A percentile compares a stretch with the other conserved stretches of the same genome.
These are phyloP conservation scores for Echites panduratus DNA, from an alignment of 257 asterid genomes.

Conservation along the genomic window DNA sequence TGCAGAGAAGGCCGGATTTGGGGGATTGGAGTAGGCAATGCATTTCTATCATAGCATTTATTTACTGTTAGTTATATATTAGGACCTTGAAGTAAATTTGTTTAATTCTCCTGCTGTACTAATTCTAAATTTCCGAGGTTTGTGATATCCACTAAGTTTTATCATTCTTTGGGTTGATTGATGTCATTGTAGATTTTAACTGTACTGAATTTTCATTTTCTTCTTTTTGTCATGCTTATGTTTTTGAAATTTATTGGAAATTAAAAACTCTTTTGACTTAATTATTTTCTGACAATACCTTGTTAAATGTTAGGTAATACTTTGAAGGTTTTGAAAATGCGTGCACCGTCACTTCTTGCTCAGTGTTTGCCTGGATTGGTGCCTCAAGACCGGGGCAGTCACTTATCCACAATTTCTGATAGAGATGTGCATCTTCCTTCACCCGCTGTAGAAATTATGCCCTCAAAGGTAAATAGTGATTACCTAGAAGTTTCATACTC, in stretches of 20 bases:
- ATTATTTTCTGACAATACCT: constrained; percentile 2
- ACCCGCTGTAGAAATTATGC: constrained; percentile 37
- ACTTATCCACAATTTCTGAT: constrained; percentile 20
- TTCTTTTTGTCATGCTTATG: background rate
- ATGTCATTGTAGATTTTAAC: background rate
- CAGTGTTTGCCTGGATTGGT: constrained; percentile 36
- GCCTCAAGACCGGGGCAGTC: constrained; percentile 27
- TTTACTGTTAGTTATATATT: background rate
- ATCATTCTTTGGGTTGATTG: background rate
- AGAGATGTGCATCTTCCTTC: constrained; percentile 31
- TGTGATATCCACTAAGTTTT: background rate
- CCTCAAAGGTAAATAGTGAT: constrained; percentile 23
- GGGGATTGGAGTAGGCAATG: background rate
- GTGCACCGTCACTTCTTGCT: constrained; percentile 32
- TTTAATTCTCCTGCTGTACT: background rate
- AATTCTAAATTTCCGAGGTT: background rate
- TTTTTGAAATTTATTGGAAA: background rate
- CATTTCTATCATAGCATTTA: background rate
- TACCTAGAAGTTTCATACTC: background rate
- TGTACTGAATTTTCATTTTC: background rate
- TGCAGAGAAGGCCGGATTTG: background rate
- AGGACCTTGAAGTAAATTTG: background rate
- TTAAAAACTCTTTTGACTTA: background rate
- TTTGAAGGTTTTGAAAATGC: constrained; percentile 13
- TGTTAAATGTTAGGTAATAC: constrained; percentile 1